Base-by-base conservation (phyloP, 2,329 filamentous ascomycete genomes). In the Xylariales sp. region DNA sequence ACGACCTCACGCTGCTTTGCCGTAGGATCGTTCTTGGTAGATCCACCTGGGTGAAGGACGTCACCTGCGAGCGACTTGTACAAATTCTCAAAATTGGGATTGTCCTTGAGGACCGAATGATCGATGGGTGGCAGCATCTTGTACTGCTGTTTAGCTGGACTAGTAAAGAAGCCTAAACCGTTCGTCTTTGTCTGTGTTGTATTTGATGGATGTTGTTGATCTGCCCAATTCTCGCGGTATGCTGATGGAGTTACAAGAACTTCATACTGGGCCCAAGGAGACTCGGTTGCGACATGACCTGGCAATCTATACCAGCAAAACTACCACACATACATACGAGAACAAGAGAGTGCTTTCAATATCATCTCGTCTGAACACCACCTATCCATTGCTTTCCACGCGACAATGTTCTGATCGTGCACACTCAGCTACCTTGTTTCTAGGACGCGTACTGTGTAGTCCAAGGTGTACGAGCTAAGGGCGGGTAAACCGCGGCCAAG, bases 81-180 rank as follows among this genome's bases (percentile, higher is more conserved):
- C 4, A 84, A 66, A 24, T 66, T 64, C n/a, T 74, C 73, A 51
- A 83, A 84, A 16, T 75, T 69, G 0, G 78, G 78, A 47, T 83
- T 82, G 44, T 65, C 68, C 39, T 69, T 58, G 1, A 84, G 57
- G 14, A 82, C 62, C 0, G 67, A 50, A 7, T 73, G 65, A 15
- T 82, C 78, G 7, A 82, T 59, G 0, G 76, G 77, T 0, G 79
- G 79, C 2, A 82, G 59, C 76, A 82, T 81, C 3, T 14, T 57
- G 42, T 10, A 10, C 10, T 16, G 6, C 12, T 10, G 12, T 10
- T n/a, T n/a, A n/a, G n/a, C n/a, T n/a, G n/a, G n/a, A n/a, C n/a
- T n/a, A n/a, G n/a, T n/a, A n/a, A n/a, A n/a, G n/a, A n/a, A n/a
- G n/a, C n/a, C n/a, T n/a, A n/a, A n/a, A n/a, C n/a, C 18, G 25